Evolutionary conservation across 345 rosid genomes (phyloP), one percentile per base, ranked within the genome.

Genomic region (Clarkia xantiana): DNA sequence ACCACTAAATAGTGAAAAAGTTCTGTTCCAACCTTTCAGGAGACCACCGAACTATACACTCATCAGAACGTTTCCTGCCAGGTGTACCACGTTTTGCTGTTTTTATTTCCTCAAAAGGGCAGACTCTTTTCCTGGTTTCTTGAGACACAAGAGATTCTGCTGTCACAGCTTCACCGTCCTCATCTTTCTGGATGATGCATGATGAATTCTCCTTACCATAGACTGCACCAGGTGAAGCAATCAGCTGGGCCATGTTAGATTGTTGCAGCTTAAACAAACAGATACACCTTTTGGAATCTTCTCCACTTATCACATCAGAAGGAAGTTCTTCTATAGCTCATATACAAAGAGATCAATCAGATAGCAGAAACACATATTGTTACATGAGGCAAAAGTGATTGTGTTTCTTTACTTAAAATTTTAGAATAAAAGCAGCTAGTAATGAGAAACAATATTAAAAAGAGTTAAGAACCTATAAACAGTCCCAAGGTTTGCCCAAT

Each of bases 21-120:
- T 18, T 16, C 42, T 34, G 5, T 15, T 29, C 17, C 18, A 58
- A 84, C 97, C 97, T 82, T 47, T 78, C 87, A 11, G 41, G 50
- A 34, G 85, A 72, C 97, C 97, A 84, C 65, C 94, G 71, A 39
- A 65, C 65, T 0, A 38, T 29, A 36, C 18, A 17, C 18, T 47
- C 25, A 0, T 60, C 59, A 14, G 14, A 57, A 59, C 60, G 80
- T 36, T 13, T 57, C 43, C 42, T 55, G 69, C 56, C 63, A 45
- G 44, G 2, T 54, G 51, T 71, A 52, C 13, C 19, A 42, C 40
- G 23, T 43, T 67, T 64, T 46, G 54, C 19, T 47, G 59, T 47
- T 49, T 36, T 64, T 42, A 23, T 63, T 19, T 72, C 74, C 36
- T 54, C 53, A 10, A 65, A 6, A 52, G 47, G 67, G 11, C 61